Percentiles rank a stretch among this genome's conserved stretches.
Evolutionary conservation across 495 filamentous ascomycete species (phyloP).

Genomic region (Staphylotrichum tortipilum): DNA sequence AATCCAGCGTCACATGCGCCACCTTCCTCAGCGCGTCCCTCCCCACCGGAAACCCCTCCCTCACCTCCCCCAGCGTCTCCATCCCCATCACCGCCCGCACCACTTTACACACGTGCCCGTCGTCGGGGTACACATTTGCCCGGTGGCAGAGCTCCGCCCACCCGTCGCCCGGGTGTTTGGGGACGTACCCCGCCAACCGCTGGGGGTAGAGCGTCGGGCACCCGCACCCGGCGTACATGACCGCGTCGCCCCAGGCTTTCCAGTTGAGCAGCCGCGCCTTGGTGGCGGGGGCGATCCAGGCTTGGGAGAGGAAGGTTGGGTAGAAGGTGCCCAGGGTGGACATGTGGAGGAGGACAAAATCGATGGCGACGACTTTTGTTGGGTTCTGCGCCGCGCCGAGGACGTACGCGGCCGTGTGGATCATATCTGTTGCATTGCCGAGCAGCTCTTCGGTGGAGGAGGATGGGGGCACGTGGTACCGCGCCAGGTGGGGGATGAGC

Average conservation of each 20-base stretch:
- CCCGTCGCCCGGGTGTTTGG: constrained; percentile 2
- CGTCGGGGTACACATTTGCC: constrained; percentile 4
- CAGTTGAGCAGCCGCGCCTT: constrained; percentile 1
- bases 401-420: not conserved
- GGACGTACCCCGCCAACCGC: not conserved
- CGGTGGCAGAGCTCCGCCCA: constrained; percentile 6
- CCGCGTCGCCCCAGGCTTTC: not conserved
- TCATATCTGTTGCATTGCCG: not conserved
- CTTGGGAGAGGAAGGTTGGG: not conserved
- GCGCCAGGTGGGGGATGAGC: not conserved
- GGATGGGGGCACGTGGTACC: not conserved
- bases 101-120: constrained; percentile 5
- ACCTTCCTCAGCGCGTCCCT: constrained; percentile 3
- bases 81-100: not conserved
- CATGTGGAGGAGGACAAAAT: constrained; percentile 1
- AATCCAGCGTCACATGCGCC: constrained; percentile 10
- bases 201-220: not conserved
- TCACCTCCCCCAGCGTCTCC: not conserved
- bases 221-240: constrained; percentile 3
- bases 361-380: not conserved
- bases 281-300: not conserved
- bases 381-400: constrained; percentile 1
- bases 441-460: not conserved
- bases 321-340: not conserved
- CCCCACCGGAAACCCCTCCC: constrained; percentile 1